Evolutionary conservation across 805 yeast species (phyloP), one percentile per base, ranked within the genome.

Genomic region (Hanseniaspora jakobsenii): DNA sequence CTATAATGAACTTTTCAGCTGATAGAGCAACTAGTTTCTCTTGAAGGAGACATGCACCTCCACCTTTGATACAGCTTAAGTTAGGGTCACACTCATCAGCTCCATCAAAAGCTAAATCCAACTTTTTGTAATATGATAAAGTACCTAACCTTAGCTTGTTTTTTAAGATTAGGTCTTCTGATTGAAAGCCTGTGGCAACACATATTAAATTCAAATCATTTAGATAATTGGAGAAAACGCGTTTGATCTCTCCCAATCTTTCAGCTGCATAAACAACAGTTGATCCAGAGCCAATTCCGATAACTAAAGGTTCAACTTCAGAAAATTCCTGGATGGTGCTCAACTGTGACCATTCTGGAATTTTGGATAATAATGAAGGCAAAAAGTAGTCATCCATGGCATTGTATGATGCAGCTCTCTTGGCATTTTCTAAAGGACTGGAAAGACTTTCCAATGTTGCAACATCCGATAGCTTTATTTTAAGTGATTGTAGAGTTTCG

Each of bases 191-290:
- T 1, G 99, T 91, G 40, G 99, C 94, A 36, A 91, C 77, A 63
- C 95, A 91, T 26, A 77, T 72, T 52, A 83, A 77, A 34, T 71
- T 59, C 42, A 60, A 60, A 45, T 61, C 64, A 22, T 39, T 35
- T 16, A 46, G 14, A 51, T 52, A 16, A 51, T 52, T 52, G 70
- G 64, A 28, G 56, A 46, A 48, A 72, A 63, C 37, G 9, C 17
- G 36, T 26, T 46, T 46, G 10, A 46, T 46, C 61, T 81, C 86
- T 7, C 94, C 94, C 47, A 91, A 72, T 56, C 96, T 71, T 62
- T 91, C 97, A 19, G 95, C 98, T 48, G 82, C 94, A 60, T 84
- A 91, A n/a, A 91, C 82, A 3, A 91, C 98, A 0, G 99, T 91
- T 18, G 94, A 81, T 1, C 99, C 99, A 19, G 95, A 84, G 10